These are phyloP conservation scores for Amesomyces nigricolor DNA, from an alignment of 2,329 filamentous ascomycete genomes.

Conservation along the genomic window DNA sequence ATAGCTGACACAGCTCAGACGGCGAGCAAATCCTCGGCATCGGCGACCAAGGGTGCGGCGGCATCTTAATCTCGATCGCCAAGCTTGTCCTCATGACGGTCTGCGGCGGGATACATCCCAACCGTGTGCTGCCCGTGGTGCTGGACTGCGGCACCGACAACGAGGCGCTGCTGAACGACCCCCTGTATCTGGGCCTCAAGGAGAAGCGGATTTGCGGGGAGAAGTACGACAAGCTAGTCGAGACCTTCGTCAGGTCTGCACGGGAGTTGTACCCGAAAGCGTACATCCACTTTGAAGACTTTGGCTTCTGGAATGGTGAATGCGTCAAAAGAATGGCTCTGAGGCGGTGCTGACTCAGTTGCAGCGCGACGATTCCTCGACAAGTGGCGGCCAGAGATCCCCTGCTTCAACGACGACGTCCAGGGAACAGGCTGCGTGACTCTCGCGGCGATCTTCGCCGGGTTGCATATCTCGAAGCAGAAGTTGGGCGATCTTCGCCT, in stretches of 20 bases:
- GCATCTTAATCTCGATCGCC: slow-evolving; percentile 76
- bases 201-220: slow-evolving; percentile 62
- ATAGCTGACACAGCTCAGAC: slow-evolving; percentile 31
- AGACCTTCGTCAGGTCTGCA: slow-evolving; percentile 64
- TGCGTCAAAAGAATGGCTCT: background rate
- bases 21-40: slow-evolving; percentile 76
- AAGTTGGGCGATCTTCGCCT: slow-evolving; percentile 64
- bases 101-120: slow-evolving; percentile 81
- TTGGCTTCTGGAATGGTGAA: slow-evolving; percentile 65
- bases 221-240: slow-evolving; percentile 71
- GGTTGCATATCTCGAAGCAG: slow-evolving; percentile 60
- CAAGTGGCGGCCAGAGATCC: slow-evolving; percentile 63
- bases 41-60: slow-evolving; percentile 81
- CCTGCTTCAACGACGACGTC: slow-evolving; percentile 89
- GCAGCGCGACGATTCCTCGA: slow-evolving; percentile 68
- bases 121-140: slow-evolving; percentile 71
- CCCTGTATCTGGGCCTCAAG: slow-evolving; percentile 71
- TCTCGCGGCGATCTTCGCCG: slow-evolving; percentile 74
- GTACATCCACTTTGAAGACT: slow-evolving; percentile 87
- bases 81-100: slow-evolving; percentile 78
- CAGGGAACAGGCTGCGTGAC: slow-evolving; percentile 87
- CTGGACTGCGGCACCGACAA: slow-evolving; percentile 86
- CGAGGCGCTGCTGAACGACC: slow-evolving; percentile 64
- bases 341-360: background rate
- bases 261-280: slow-evolving; percentile 68